Evolutionary conservation across 2,329 filamentous ascomycete genomes (phyloP).

Genomic region (Capronia coronata): DNA sequence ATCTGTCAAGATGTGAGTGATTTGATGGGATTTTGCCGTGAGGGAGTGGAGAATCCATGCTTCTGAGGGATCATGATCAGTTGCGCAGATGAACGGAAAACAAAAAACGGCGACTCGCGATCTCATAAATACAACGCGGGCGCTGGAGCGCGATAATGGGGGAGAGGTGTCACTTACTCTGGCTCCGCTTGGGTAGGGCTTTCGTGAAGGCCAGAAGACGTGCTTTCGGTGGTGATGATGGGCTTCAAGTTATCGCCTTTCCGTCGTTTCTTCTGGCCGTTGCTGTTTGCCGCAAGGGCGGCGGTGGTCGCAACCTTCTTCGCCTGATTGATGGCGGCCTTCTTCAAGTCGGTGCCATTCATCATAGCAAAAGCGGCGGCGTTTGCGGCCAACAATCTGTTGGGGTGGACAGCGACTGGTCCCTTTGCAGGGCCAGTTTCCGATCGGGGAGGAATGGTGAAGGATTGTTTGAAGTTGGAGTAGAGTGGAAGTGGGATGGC

Average conservation of each 20-base stretch:
- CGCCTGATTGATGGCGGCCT: slow-evolving; percentile 59
- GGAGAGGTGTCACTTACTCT: slow-evolving; percentile 24
- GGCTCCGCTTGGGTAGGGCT: slow-evolving; percentile 38
- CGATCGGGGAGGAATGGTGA: slow-evolving; percentile 26
- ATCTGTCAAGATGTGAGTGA: slow-evolving; percentile 58
- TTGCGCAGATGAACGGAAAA: slow-evolving; percentile 12
- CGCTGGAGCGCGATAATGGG: slow-evolving; percentile 2
- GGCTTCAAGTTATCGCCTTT: slow-evolving; percentile 60
- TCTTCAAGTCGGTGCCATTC: slow-evolving; percentile 60
- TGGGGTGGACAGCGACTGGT: slow-evolving; percentile 23
- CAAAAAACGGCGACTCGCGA: slow-evolving; percentile 8
- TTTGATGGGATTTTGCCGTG: slow-evolving; percentile 42
- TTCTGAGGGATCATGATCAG: slow-evolving; percentile 26
- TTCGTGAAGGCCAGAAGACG: slow-evolving; percentile 24
- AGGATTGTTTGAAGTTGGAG: slow-evolving; percentile 14
- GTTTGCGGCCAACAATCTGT: slow-evolving; percentile 25
- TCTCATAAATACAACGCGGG: slow-evolving; percentile 6
- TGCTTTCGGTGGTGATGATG: slow-evolving; percentile 57
- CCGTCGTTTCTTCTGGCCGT: slow-evolving; percentile 58
- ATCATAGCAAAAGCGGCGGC: slow-evolving; percentile 40
- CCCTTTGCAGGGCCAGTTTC: slow-evolving; percentile 28
- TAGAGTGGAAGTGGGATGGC: slow-evolving; percentile 16
- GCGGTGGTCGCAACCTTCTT: slow-evolving; percentile 54
- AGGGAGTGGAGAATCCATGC: slow-evolving; percentile 36
- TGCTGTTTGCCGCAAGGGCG: slow-evolving; percentile 45